Evolutionary conservation across 257 asterid genomes (phyloP), one percentile per base, ranked within the genome.

Genomic region (Nemophila menziesii): DNA sequence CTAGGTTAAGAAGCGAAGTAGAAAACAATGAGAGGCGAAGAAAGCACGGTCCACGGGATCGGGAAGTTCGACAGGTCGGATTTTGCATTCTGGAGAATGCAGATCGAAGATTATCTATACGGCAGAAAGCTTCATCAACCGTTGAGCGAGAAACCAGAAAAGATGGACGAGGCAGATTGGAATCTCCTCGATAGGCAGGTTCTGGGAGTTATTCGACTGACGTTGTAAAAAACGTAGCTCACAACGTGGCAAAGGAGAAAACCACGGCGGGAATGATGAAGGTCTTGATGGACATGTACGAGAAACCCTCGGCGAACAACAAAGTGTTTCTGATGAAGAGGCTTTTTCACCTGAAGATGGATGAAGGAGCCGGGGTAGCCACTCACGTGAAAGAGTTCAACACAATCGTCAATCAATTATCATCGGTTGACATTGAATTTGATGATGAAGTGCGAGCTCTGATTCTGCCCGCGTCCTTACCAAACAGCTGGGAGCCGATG

Each of bases 21-120:
- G n/a, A n/a, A n/a, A n/a, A n/a, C n/a, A n/a, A n/a, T n/a, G n/a
- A n/a, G n/a, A n/a, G n/a, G n/a, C n/a, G n/a, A n/a, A n/a, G n/a
- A n/a, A n/a, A n/a, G n/a, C n/a, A n/a, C n/a, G n/a, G n/a, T n/a
- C n/a, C n/a, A n/a, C n/a, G 11, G 23, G 18, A 27, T 48, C 27
- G n/a, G 10, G 2, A 48, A 48, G 24, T 29, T 33, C 13, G 42
- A 48, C 33, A 42, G 53, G 10, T 16, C 20, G 22, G 53, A 29
- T n/a, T 48, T 48, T 16, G 53, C 11, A 5, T 48, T 16, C 27
- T 27, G 5, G 43, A 48, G 16, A 42, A 48, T 48, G 53, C 15
- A 48, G 22, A 29, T 48, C 5, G 43, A 48, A 11, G 53, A 48
- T 33, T 48, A 48, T 48, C 22, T 48, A 15, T 48, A 16, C 4